Percentiles rank a stretch among this genome's conserved stretches.
Evolutionary conservation across 2,329 filamentous ascomycete genomes (phyloP).

Genomic region (Fusarium oxysporum): DNA sequence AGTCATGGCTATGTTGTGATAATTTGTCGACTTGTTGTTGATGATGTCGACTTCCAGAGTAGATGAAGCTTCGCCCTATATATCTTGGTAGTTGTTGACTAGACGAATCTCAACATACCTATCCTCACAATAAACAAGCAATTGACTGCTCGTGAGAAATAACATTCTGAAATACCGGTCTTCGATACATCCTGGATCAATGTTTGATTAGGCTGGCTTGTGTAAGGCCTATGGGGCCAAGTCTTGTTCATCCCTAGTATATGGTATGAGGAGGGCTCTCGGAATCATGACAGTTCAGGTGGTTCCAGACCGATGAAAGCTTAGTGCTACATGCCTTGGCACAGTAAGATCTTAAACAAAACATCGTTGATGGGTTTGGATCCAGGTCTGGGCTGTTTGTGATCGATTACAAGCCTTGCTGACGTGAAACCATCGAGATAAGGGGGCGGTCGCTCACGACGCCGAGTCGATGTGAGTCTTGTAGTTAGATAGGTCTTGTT

Average conservation of each 20-base stretch:
- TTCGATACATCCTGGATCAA: not conserved
- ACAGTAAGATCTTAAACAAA: not conserved
- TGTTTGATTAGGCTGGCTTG: not conserved
- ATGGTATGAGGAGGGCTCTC: not conserved
- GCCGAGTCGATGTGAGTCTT: not conserved
- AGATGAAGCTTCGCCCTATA: not conserved
- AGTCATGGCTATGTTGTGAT: conserved; percentile 9
- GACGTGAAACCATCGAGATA: not conserved
- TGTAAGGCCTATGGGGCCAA: not conserved
- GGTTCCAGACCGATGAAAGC: not conserved
- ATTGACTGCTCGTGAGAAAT: not conserved
- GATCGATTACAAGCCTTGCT: not conserved
- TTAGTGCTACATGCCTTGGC: not conserved
- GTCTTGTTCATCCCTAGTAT: not conserved
- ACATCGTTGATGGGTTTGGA: not conserved
- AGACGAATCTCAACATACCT: not conserved
- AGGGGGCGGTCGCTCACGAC: not conserved
- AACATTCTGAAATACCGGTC: not conserved
- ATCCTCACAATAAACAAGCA: not conserved
- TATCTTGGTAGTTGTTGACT: not conserved
- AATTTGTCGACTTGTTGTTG: not conserved
- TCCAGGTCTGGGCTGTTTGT: not conserved
- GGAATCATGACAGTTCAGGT: not conserved
- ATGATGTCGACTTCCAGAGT: not conserved
- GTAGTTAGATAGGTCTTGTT: accelerated